phyloP scores from a whole-genome alignment of 1,139 yeast genomes.

The Arxiozyma slooffiae region DNA sequence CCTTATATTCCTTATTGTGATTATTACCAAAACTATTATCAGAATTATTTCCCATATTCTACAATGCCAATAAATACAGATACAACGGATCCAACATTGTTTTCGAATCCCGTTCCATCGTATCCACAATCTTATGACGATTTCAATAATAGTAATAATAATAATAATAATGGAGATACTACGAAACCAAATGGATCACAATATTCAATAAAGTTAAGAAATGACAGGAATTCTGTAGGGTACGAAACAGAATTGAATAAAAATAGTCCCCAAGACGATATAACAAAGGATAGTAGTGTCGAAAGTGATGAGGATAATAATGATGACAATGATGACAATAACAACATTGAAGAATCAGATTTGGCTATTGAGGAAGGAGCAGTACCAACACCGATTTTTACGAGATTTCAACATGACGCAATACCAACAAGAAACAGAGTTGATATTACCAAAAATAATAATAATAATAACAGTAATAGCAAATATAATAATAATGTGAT shows the following conservation, averaged over 20 bases:
- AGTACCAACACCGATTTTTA: conserved; percentile 10
- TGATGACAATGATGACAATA: conserved; percentile 4
- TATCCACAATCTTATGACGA: neutral
- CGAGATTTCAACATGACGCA: conserved; percentile 6
- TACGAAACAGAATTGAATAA: neutral
- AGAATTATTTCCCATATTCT: neutral
- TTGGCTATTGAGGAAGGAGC: conserved; percentile 12
- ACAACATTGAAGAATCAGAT: conserved; percentile 8
- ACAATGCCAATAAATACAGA: neutral
- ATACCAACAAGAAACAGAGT: neutral
- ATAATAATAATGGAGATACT: neutral
- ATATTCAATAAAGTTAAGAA: neutral
- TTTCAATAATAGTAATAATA: neutral
- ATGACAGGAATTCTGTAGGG: neutral
- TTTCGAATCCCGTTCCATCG: neutral
- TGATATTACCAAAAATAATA: neutral
- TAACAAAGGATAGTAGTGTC: neutral
- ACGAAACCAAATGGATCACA: neutral
- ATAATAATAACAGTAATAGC: too few species aligned
- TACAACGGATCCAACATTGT: neutral
- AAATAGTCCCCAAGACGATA: neutral
- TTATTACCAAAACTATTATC: neutral
- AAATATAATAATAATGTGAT: conserved; percentile 3
- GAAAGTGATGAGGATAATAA: conserved; percentile 2
- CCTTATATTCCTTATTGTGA: neutral